These are phyloP conservation scores for Suillus paluster DNA, from an alignment of 768 basidiomycete species.

Conservation along the genomic window DNA sequence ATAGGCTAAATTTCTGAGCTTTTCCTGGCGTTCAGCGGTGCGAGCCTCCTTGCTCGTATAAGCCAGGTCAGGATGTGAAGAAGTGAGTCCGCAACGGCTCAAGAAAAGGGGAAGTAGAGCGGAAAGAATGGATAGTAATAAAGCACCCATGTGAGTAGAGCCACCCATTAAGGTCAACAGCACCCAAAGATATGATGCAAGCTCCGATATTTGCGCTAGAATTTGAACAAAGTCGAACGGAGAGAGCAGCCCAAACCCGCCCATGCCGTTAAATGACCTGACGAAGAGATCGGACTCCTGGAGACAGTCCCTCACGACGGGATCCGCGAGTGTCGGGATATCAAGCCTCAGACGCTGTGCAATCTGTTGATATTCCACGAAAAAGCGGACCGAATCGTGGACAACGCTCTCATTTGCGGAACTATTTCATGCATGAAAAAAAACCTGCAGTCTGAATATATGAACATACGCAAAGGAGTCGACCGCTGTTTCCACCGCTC, in stretches of 20 bases:
- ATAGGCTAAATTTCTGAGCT: conserved; percentile 74
- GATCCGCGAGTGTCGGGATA: conserved; percentile 77
- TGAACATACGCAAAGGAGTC: conserved; percentile 74
- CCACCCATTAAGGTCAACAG: conserved; percentile 65
- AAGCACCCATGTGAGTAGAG: conserved; percentile 55
- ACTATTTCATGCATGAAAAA: conserved; percentile 39
- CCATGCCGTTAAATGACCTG: conserved; percentile 74
- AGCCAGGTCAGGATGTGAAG: conserved; percentile 45
- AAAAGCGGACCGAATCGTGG: conserved; percentile 71
- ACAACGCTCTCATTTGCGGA: conserved; percentile 74
- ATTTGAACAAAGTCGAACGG: conserved; percentile 81
- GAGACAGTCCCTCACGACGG: conserved; percentile 74
- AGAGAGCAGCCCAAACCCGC: conserved; percentile 78
- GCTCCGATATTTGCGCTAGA: conserved; percentile 71
- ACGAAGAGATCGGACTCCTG: conserved; percentile 87
- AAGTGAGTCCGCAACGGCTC: conserved; percentile 50
- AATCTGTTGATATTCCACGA: conserved; percentile 79
- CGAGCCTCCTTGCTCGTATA: conserved; percentile 62
- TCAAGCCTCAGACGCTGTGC: conserved; percentile 78
- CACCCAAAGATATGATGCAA: conserved; percentile 71
- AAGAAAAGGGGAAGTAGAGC: conserved; percentile 63
- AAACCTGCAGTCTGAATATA: conserved; percentile 13
- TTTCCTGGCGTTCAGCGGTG: conserved; percentile 72
- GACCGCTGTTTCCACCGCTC: conserved; percentile 64
- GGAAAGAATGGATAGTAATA: conserved; percentile 65